Conservation (phyloP, 2,329 filamentous ascomycete genomes). For the Xylaria polymorpha region DNA sequence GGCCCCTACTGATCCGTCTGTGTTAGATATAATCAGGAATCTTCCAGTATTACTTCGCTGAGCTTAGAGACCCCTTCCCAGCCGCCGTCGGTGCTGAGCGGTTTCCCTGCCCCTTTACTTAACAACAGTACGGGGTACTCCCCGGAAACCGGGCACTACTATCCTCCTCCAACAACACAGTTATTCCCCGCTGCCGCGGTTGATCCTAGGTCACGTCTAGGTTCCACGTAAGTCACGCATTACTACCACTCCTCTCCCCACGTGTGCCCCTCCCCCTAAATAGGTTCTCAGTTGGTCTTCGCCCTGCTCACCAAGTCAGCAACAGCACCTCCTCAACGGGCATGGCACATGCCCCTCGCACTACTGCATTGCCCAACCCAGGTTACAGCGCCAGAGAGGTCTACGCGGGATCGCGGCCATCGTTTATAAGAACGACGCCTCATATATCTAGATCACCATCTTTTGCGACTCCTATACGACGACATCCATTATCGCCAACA, state of each 20-base stretch:
- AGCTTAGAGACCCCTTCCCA: conserved; percentile 65
- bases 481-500: conserved; percentile 65
- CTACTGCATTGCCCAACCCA: conserved; percentile 64
- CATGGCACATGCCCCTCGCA: conserved; percentile 69
- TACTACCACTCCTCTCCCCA: conserved; percentile 23
- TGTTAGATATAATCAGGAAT: conserved; percentile 66
- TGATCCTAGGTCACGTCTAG: conserved; percentile 66
- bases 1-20: conserved; percentile 51
- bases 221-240: conserved; percentile 63
- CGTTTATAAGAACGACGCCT: conserved; percentile 61
- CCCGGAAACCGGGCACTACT: conserved; percentile 59
- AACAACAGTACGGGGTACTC: conserved; percentile 61
- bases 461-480: conserved; percentile 60
- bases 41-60: conserved; percentile 61
- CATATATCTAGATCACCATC: conserved; percentile 64
- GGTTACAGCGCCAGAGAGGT: conserved; percentile 64
- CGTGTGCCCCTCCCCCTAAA: conserved; percentile 21
- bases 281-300: conserved; percentile 20
- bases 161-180: conserved; percentile 55
- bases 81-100: conserved; percentile 61
- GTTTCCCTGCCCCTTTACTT: conserved; percentile 64
- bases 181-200: conserved; percentile 56
- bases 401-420: conserved; percentile 63
- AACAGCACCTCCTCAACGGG: conserved; percentile 64
- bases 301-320: conserved; percentile 53